These are phyloP conservation scores for Neocallimastix lanati DNA, from an alignment of 192 early-diverging fungal genomes.

Conservation along the genomic window DNA sequence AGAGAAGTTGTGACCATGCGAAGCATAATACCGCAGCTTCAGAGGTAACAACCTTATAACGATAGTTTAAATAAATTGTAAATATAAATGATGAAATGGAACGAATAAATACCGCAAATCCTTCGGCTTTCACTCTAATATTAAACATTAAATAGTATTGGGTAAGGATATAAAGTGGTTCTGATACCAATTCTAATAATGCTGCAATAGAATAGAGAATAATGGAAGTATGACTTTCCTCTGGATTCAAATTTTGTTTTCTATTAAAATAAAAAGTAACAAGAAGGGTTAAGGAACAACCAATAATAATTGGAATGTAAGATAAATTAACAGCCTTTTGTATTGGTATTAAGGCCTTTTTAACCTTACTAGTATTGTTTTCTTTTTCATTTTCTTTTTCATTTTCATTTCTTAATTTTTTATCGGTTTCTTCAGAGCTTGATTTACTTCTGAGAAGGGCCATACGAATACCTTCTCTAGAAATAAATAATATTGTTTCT, in stretches of 20 bases:
- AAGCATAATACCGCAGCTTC: neutral
- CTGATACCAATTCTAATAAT: conserved; percentile 58
- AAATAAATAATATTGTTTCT: conserved; percentile 81
- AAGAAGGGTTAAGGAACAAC: conserved; percentile 31
- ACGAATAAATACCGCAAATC: conserved; percentile 50
- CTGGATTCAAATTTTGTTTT: neutral
- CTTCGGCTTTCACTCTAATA: conserved; percentile 65
- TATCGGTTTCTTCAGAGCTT: neutral
- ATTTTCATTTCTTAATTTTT: neutral
- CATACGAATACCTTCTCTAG: conserved; percentile 58
- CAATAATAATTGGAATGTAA: conserved; percentile 45
- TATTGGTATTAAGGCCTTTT: neutral
- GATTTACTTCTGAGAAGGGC: conserved; percentile 39
- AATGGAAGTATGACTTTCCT: conserved; percentile 16
- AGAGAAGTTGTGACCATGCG: neutral
- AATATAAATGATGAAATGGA: conserved; percentile 49
- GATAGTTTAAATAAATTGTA: conserved; percentile 24
- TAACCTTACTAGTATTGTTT: conserved; percentile 16
- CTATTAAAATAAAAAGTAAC: conserved; percentile 24
- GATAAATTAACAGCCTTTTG: conserved; percentile 56
- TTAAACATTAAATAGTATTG: conserved; percentile 53
- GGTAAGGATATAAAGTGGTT: conserved; percentile 68
- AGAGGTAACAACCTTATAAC: neutral
- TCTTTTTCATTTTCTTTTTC: conserved; percentile 8
- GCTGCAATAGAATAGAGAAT: conserved; percentile 53